Evolutionary conservation across 164 flowering plant genomes (phyloP).

Genomic region (Hamamelis virginiana): DNA sequence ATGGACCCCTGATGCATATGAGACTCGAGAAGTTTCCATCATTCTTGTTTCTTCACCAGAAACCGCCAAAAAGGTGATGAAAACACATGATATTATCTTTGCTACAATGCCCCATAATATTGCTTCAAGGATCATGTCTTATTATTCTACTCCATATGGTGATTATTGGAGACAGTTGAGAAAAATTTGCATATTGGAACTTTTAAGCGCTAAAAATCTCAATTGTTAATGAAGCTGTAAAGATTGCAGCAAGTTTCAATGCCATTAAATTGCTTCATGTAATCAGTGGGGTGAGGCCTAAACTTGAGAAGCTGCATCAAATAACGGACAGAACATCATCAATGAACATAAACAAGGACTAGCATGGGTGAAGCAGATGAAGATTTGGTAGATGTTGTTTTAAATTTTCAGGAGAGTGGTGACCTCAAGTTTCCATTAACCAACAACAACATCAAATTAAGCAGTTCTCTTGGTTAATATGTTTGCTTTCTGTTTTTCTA

Average conservation of each 20-base stretch:
- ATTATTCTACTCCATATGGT: slow-evolving; percentile 21
- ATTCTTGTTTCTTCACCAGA: slow-evolving; percentile 27
- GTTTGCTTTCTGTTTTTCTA: too few species aligned
- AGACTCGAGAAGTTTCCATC: slow-evolving; percentile 19
- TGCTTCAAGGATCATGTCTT: slow-evolving; percentile 3
- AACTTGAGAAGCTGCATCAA: slow-evolving; percentile 15
- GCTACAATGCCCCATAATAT: slow-evolving; percentile 13
- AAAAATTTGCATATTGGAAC: slow-evolving; percentile 23
- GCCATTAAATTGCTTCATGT: slow-evolving; percentile 8
- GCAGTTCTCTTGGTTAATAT: too few species aligned
- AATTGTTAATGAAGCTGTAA: not conserved
- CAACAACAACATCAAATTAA: slow-evolving; percentile 20
- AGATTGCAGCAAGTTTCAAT: slow-evolving; percentile 15
- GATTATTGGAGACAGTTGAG: slow-evolving; percentile 32
- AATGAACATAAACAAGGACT: slow-evolving; percentile 15
- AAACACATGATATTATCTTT: slow-evolving; percentile 21
- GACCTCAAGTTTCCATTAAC: slow-evolving; percentile 4
- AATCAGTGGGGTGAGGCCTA: slow-evolving; percentile 15
- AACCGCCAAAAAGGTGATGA: too few species aligned
- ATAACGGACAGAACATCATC: slow-evolving; percentile 19
- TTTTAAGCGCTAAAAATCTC: slow-evolving; percentile 18
- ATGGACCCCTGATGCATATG: slow-evolving; percentile 29
- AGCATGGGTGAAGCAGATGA: slow-evolving; percentile 1
- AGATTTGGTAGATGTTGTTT: too few species aligned
- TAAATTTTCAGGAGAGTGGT: slow-evolving; percentile 6